Evolutionary conservation across 805 yeast genomes (phyloP).

Genomic region (Pichia cabralensis): DNA sequence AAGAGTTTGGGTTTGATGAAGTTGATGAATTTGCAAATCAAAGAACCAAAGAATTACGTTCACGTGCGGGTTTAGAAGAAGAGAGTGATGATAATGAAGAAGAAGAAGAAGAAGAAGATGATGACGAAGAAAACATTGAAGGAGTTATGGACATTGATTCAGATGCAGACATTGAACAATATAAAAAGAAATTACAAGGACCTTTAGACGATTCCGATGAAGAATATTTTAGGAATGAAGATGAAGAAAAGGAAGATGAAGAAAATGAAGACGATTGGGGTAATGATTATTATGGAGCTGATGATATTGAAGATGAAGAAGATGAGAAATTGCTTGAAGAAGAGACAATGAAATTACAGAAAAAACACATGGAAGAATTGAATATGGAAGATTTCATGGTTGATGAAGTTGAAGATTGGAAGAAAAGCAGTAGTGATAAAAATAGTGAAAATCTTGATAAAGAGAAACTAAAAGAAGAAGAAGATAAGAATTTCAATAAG

Average conservation of each 20-base stretch:
- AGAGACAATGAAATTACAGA: conserved; percentile 83
- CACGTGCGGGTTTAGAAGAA: conserved; percentile 41
- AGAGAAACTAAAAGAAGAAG: conserved; percentile 37
- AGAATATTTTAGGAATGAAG: conserved; percentile 32
- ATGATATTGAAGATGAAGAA: conserved; percentile 62
- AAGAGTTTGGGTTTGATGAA: conserved; percentile 47
- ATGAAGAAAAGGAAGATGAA: conserved; percentile 21
- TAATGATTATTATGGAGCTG: conserved; percentile 53
- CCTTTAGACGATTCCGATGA: conserved; percentile 41
- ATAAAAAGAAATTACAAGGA: conserved; percentile 26
- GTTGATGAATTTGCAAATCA: conserved; percentile 59
- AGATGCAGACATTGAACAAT: conserved; percentile 26
- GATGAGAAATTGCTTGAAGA: conserved; percentile 69
- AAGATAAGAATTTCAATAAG: too few relatives aligned
- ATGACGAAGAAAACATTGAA: conserved; percentile 26
- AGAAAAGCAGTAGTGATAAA: conserved; percentile 27
- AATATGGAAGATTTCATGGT: conserved; percentile 68
- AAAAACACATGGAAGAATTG: conserved; percentile 65
- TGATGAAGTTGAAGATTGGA: conserved; percentile 80
- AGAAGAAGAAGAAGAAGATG: conserved; percentile 22
- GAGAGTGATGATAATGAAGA: conserved; percentile 26
- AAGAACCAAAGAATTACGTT: conserved; percentile 45
- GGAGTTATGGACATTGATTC: conserved; percentile 26
- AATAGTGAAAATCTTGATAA: conserved; percentile 19
- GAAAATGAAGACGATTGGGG: conserved; percentile 32